Evolutionary conservation across 768 basidiomycete genomes (phyloP).

Genomic region (Russula griseocarnosa): DNA sequence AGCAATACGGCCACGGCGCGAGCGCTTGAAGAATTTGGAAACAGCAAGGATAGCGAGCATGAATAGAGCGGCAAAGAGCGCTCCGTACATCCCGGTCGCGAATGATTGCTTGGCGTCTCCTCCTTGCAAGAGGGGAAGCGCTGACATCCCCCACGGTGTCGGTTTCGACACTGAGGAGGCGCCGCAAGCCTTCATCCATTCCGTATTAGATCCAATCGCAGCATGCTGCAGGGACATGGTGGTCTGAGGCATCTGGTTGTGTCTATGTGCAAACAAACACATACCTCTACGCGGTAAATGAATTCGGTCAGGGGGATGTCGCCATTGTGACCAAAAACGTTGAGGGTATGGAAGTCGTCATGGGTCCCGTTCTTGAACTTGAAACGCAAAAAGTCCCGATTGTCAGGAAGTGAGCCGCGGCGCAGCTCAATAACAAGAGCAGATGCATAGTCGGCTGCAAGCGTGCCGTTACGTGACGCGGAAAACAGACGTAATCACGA

Average conservation of each 20-base stretch:
- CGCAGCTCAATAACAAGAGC: slow-evolving; percentile 77
- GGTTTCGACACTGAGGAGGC: slow-evolving; percentile 11
- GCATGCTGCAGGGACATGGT: slow-evolving; percentile 37
- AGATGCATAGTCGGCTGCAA: slow-evolving; percentile 64
- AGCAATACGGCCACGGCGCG: slow-evolving; percentile 19
- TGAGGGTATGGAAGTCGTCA: slow-evolving; percentile 58
- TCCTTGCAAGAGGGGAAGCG: slow-evolving; percentile 18
- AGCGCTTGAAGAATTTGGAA: slow-evolving; percentile 23
- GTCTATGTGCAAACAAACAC: slow-evolving; percentile 24
- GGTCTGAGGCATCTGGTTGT: background rate
- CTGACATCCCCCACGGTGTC: slow-evolving; percentile 13
- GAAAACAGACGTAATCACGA: background rate
- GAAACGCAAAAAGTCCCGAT: slow-evolving; percentile 78
- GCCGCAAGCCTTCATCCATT: slow-evolving; percentile 45
- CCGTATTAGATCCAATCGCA: slow-evolving; percentile 42
- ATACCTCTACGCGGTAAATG: slow-evolving; percentile 75
- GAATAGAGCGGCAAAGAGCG: slow-evolving; percentile 26
- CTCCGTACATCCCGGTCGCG: slow-evolving; percentile 24
- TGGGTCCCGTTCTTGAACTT: slow-evolving; percentile 80
- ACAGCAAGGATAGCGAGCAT: slow-evolving; percentile 21
- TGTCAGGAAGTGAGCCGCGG: slow-evolving; percentile 67
- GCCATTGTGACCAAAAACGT: slow-evolving; percentile 68
- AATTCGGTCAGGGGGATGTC: slow-evolving; percentile 84
- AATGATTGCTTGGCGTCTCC: slow-evolving; percentile 6
- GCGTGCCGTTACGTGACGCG: background rate